phyloP scores from a whole-genome alignment of 2,329 filamentous ascomycete genomes.

The Venturia oleaginea region DNA sequence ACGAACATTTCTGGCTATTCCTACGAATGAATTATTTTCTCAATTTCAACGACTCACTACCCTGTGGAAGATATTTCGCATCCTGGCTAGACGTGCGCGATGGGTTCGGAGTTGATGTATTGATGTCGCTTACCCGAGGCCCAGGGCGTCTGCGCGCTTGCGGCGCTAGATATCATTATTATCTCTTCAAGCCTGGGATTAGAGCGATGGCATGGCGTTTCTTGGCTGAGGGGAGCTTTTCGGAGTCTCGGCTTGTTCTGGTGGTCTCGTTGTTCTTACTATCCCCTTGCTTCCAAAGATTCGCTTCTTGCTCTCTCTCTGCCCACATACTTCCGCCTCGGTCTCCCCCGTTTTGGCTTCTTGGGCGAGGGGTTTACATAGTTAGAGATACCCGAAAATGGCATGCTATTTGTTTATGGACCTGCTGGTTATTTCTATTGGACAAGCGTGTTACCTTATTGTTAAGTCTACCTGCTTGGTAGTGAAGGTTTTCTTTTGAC shows the following conservation, averaged over 20 bases:
- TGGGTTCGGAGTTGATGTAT: not conserved
- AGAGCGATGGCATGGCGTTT: conserved; percentile 5
- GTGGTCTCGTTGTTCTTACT: not conserved
- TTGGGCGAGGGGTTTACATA: not conserved
- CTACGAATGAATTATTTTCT: not conserved
- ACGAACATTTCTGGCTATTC: not conserved
- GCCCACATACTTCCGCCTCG: not conserved
- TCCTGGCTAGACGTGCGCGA: not conserved
- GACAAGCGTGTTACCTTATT: not conserved
- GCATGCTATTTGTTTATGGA: not conserved
- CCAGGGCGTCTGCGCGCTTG: not conserved
- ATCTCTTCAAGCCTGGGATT: not conserved
- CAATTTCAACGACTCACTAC: not conserved
- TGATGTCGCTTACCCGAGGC: not conserved
- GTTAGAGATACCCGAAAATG: conserved; percentile 8
- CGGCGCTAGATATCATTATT: not conserved
- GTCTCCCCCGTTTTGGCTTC: not conserved
- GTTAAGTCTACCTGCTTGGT: not conserved
- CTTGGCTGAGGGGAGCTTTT: not conserved
- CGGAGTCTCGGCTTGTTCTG: not conserved
- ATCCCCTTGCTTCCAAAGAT: not conserved
- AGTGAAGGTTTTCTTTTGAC: not conserved
- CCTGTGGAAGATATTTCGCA: not conserved
- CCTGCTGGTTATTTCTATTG: not conserved
- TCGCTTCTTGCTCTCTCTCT: not conserved